These are phyloP conservation scores for Termitomyces sp. DNA, from an alignment of 1,284 basidiomycete genomes.

Conservation along the genomic window DNA sequence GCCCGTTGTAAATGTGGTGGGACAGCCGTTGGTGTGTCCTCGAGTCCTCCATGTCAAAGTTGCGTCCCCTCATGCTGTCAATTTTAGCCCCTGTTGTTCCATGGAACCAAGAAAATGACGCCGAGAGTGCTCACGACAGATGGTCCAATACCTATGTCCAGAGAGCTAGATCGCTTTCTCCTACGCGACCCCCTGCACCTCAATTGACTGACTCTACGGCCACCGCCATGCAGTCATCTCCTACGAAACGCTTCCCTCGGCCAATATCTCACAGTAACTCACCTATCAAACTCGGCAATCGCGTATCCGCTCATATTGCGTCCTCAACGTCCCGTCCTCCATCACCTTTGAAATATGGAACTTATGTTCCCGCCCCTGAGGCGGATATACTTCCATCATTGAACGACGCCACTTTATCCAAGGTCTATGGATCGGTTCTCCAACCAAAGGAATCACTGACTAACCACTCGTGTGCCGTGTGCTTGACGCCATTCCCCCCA, in stretches of 20 bases:
- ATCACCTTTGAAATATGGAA: constrained; percentile 53
- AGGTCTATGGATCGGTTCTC: constrained; percentile 76
- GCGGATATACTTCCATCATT: constrained; percentile 60
- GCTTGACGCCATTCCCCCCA: constrained; percentile 60
- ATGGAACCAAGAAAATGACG: constrained; percentile 49
- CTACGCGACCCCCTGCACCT: constrained; percentile 17
- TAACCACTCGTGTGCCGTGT: constrained; percentile 64
- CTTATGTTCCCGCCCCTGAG: constrained; percentile 39
- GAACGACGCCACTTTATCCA: constrained; percentile 59
- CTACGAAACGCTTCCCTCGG: constrained; percentile 46
- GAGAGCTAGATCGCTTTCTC: constrained; percentile 39
- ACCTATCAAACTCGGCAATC: constrained; percentile 35
- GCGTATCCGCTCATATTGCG: constrained; percentile 55
- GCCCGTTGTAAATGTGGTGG: constrained; percentile 74
- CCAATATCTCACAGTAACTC: constrained; percentile 35
- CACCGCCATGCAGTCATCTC: constrained; percentile 22
- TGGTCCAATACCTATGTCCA: constrained; percentile 76
- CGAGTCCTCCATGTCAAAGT: not conserved
- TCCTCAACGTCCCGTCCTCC: constrained; percentile 46
- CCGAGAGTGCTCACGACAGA: constrained; percentile 47
- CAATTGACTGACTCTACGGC: constrained; percentile 20
- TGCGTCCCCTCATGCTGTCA: constrained; percentile 8
- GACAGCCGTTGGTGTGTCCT: constrained; percentile 59
- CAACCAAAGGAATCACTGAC: constrained; percentile 70
- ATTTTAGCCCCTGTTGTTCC: constrained; percentile 59